These are phyloP conservation scores for Dactylellina leptospora DNA, from an alignment of 2,329 filamentous ascomycete species.

Conservation along the genomic window DNA sequence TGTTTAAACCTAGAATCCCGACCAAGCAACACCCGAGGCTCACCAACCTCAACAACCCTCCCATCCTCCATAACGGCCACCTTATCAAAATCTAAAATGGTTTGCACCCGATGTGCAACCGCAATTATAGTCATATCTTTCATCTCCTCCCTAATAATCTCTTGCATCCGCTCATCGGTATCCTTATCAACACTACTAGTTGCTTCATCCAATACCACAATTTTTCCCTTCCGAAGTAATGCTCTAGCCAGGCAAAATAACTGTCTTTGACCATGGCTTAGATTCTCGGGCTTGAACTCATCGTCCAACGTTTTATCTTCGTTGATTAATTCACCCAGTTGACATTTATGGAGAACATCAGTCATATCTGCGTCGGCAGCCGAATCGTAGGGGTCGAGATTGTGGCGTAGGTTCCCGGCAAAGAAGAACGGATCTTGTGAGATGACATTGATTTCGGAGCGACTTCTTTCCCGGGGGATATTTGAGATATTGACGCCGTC, in stretches of 20 bases:
- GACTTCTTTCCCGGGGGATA: conserved; percentile 63
- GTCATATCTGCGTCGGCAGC: conserved; percentile 61
- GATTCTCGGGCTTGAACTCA: conserved; percentile 58
- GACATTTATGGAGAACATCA: conserved; percentile 63
- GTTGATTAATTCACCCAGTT: conserved; percentile 62
- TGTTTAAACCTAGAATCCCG: conserved; percentile 26
- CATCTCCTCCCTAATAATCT: conserved; percentile 64
- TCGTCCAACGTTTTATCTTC: conserved; percentile 60
- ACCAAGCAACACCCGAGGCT: conserved; percentile 55
- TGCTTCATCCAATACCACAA: conserved; percentile 64
- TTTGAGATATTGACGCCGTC: conserved; percentile 64
- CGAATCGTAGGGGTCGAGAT: conserved; percentile 63
- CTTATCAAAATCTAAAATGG: conserved; percentile 66
- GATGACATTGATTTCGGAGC: conserved; percentile 63
- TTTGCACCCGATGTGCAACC: conserved; percentile 64
- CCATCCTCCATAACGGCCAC: conserved; percentile 66
- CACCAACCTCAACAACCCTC: conserved; percentile 63
- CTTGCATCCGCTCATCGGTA: conserved; percentile 69
- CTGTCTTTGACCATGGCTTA: conserved; percentile 66
- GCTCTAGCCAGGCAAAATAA: conserved; percentile 65
- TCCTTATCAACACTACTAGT: conserved; percentile 65
- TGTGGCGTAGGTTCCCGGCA: conserved; percentile 63
- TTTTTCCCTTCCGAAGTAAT: conserved; percentile 60
- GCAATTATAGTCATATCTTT: conserved; percentile 66
- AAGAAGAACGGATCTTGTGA: conserved; percentile 67